Conservation (phyloP, 768 basidiomycete species). For the Filobasidium wieringae region DNA sequence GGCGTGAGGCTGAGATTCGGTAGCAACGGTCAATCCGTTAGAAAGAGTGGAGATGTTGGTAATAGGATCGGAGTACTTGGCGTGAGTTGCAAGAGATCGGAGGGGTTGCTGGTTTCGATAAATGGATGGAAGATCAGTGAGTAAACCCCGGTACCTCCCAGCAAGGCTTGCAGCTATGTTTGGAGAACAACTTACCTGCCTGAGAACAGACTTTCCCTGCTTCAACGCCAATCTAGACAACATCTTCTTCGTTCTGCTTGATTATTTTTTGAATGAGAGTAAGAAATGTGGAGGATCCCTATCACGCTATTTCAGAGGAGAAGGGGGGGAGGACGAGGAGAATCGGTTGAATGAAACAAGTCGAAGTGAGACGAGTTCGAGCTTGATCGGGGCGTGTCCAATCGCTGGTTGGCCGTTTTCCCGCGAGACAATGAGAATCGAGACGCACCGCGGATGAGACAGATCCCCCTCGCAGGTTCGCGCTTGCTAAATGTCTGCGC, state of each 20-base stretch:
- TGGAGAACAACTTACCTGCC: slow-evolving; percentile 6
- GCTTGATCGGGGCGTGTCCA: not conserved
- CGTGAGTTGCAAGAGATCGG: slow-evolving; percentile 39
- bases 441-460: not conserved
- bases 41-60: slow-evolving; percentile 85
- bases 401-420: not conserved
- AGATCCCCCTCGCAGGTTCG: too few relatives aligned
- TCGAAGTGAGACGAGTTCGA: not conserved
- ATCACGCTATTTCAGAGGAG: not conserved
- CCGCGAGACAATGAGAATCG: not conserved
- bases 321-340: not conserved
- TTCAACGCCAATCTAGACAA: slow-evolving; percentile 15
- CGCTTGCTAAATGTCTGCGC: too few relatives aligned
- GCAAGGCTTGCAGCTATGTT: not conserved
- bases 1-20: slow-evolving; percentile 75
- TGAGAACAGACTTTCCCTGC: slow-evolving; percentile 6
- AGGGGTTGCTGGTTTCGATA: slow-evolving; percentile 17
- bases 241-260: too few relatives aligned
- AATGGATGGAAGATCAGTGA: not conserved
- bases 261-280: too few relatives aligned
- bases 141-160: not conserved
- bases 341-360: not conserved
- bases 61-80: slow-evolving; percentile 47
- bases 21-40: slow-evolving; percentile 91
- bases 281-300: not conserved